Conservation (phyloP, 208 protist species). For the Trypanosoma platydactyli region DNA sequence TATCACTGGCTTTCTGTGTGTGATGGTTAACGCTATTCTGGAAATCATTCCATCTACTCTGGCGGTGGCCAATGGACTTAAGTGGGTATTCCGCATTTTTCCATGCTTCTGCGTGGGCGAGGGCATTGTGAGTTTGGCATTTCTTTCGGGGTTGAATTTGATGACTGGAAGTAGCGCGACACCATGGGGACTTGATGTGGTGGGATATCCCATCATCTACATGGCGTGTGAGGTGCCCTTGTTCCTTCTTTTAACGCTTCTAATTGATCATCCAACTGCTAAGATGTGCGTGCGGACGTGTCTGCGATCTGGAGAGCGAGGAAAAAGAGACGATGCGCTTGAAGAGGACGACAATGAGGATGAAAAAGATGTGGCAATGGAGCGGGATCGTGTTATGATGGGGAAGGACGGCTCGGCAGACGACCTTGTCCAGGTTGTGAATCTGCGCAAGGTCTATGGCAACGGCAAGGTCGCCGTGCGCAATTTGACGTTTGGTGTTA, state of each 20-base stretch:
- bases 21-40: constrained; percentile 58
- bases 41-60: constrained; percentile 40
- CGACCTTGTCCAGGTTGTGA: constrained; percentile 55
- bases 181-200: constrained; percentile 43
- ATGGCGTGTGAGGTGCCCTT: constrained; percentile 59
- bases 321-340: constrained; percentile 9
- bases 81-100: constrained; percentile 65
- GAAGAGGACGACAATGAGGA: constrained; percentile 38
- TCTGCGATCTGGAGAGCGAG: constrained; percentile 12
- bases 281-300: constrained; percentile 26
- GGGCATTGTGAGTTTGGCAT: constrained; percentile 66
- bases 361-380: constrained; percentile 26
- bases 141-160: constrained; percentile 29
- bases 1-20: constrained; percentile 75
- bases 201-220: constrained; percentile 60
- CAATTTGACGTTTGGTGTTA: constrained; percentile 69
- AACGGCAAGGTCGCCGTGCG: constrained; percentile 72
- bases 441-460: constrained; percentile 64
- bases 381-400: constrained; percentile 4
- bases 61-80: constrained; percentile 34
- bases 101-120: constrained; percentile 79
- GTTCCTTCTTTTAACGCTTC: constrained; percentile 59
- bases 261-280: constrained; percentile 62
- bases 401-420: constrained; percentile 15
- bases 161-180: constrained; percentile 26